phyloP scores from a whole-genome alignment of 768 basidiomycete species.

The Lactarius sanguifluus region DNA sequence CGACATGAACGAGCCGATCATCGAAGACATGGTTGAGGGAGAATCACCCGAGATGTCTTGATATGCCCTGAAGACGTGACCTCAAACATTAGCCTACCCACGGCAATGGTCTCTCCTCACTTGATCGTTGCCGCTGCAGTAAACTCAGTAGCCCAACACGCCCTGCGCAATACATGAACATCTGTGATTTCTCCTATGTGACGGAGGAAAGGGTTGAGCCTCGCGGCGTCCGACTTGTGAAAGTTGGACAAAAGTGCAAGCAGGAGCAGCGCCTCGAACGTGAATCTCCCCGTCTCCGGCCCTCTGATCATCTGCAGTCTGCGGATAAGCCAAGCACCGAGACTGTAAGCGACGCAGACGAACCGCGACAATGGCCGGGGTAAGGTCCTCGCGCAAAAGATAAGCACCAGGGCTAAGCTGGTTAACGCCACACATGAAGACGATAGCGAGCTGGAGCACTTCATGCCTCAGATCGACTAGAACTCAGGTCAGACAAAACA shows the following conservation, averaged over 20 bases:
- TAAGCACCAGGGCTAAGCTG: conserved; percentile 73
- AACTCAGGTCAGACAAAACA: conserved; percentile 30
- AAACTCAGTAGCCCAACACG: conserved; percentile 57
- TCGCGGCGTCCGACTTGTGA: conserved; percentile 70
- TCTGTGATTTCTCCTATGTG: conserved; percentile 50
- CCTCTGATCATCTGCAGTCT: conserved; percentile 52
- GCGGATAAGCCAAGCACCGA: not conserved
- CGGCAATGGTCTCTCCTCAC: conserved; percentile 37
- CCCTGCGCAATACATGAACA: conserved; percentile 51
- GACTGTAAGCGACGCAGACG: conserved; percentile 29
- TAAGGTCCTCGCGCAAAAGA: conserved; percentile 61
- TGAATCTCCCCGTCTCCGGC: conserved; percentile 52
- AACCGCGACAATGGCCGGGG: conserved; percentile 52
- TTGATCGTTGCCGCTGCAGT: conserved; percentile 51
- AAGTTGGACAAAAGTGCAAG: conserved; percentile 67
- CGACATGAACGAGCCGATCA: conserved; percentile 51
- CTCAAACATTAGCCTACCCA: not conserved
- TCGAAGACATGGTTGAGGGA: conserved; percentile 48
- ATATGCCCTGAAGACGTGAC: conserved; percentile 46
- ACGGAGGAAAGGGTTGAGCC: conserved; percentile 63
- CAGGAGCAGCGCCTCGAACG: conserved; percentile 59
- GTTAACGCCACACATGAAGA: conserved; percentile 57
- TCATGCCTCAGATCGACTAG: conserved; percentile 52
- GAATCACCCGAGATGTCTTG: conserved; percentile 55
- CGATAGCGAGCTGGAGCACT: conserved; percentile 55